Percentiles rank a stretch among this genome's conserved stretches.
phyloP scores from a whole-genome alignment of 345 rosid genomes.

The Aurinia saxatilis region DNA sequence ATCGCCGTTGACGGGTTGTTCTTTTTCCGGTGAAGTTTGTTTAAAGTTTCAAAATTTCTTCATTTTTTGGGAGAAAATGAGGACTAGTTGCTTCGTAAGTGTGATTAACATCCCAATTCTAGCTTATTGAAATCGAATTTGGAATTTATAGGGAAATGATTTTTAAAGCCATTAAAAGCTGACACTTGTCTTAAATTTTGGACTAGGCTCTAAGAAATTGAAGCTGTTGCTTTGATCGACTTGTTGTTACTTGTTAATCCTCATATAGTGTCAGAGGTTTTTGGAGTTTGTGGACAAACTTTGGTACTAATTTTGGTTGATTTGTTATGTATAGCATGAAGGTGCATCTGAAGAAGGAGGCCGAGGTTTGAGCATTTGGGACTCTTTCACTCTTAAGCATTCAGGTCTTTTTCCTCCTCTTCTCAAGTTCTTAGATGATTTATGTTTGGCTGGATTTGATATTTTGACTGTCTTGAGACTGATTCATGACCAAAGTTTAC shows the following conservation, averaged over 20 bases:
- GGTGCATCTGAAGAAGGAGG: constrained; percentile 27
- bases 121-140: not conserved
- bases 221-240: not conserved
- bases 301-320: not conserved
- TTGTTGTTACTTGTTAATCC: not conserved
- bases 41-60: too few species aligned
- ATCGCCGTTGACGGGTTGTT: not conserved
- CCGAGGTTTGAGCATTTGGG: constrained; percentile 33
- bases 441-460: not conserved
- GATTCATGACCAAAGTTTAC: not conserved
- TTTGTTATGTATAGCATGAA: constrained; percentile 22
- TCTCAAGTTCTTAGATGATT: not conserved
- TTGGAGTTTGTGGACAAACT: not conserved
- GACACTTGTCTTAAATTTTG: not conserved
- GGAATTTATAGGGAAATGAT: not conserved
- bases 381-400: constrained; percentile 23
- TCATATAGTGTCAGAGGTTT: not conserved
- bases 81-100: not conserved
- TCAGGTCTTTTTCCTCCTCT: constrained; percentile 14
- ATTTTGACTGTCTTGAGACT: not conserved
- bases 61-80: too few species aligned
- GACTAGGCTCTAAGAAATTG: not conserved
- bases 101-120: not conserved
- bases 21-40: not conserved
- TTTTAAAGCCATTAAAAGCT: not conserved